Evolutionary conservation across 371 early-diverging fungal genomes (phyloP), one percentile per base, ranked within the genome.

Genomic region (Caulochytrium protostelioides): DNA sequence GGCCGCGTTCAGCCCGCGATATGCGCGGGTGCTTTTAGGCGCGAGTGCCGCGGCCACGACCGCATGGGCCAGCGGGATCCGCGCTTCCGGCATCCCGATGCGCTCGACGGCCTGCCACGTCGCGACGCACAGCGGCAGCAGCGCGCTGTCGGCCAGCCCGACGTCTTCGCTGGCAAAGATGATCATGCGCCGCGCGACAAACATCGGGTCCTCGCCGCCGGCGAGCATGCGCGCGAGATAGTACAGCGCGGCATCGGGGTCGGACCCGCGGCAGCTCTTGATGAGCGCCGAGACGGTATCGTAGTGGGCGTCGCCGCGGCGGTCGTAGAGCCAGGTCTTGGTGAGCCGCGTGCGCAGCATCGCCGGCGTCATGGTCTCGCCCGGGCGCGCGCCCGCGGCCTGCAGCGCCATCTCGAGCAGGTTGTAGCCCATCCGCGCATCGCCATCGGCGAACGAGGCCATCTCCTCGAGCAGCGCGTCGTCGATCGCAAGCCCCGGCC

Each of bases 31-130:
- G 34, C 77, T 80, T 44, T 86, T 86, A 21, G 65, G 69, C 4
- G 85, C 70, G 19, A 76, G 66, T 2, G 80, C 77, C 37, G 84
- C 43, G 39, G 38, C 38, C 23, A 57, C 59, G 0, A 72, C 80
- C 15, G 74, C 61, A 41, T 86, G 83, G 0, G 83, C 83, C 9
- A 86, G 49, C 19, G 76, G 70, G 0, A 68, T 70, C 43, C 82
- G 83, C 46, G 83, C 84, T 49, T 86, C 87, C 1, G 87, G 87
- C 78, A 82, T 79, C 0, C 87, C 87, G 34, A 86, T 72, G 36
- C 59, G 59, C 50, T 82, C 79, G 36, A 79, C 78, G 0, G 85
- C 75, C 41, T 79, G 70, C 46, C 74, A 77, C 0, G 83, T 67
- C 4, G 82, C 41, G 21, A 79, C 48, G 0, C 84, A 84, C 34